Conservation (phyloP, 2,329 filamentous ascomycete genomes). For the Coniochaeta ligniaria region DNA sequence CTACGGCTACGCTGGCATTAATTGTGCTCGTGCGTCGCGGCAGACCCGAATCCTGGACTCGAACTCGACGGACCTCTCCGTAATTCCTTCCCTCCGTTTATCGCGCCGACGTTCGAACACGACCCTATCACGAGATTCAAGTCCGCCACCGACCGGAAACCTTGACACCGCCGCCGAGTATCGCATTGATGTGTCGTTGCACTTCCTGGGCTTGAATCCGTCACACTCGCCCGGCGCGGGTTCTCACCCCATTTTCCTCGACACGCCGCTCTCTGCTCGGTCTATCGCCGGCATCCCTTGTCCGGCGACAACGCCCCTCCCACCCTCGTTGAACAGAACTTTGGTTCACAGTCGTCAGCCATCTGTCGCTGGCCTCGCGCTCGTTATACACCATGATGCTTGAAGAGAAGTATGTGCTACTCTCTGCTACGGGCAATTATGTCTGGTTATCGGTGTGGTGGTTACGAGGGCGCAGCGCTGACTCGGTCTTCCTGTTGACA, state of each 20-base stretch:
- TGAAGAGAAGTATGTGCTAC: slow-evolving; percentile 35
- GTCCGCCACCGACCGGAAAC: background rate
- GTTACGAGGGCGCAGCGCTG: slow-evolving; percentile 17
- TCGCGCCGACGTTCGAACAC: background rate
- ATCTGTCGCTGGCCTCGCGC: slow-evolving; percentile 11
- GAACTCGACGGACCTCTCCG: background rate
- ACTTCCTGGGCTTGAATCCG: background rate
- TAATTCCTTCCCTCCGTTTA: background rate
- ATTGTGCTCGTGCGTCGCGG: slow-evolving; percentile 1
- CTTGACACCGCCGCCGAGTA: background rate
- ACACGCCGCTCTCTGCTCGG: background rate
- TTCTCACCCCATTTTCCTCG: background rate
- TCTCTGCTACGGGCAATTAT: background rate
- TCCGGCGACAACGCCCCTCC: background rate
- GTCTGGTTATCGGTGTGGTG: background rate
- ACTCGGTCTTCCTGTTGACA: slow-evolving; percentile 27
- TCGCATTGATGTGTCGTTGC: slow-evolving; percentile 1
- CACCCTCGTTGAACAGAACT: background rate
- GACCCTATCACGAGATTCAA: background rate
- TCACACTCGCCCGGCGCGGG: slow-evolving; percentile 2
- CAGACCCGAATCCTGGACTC: background rate
- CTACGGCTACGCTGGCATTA: background rate
- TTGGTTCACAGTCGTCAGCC: slow-evolving; percentile 4
- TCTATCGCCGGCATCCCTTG: background rate
- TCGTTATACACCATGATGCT: slow-evolving; percentile 27